These are phyloP conservation scores for Noccaea caerulescens DNA, from an alignment of 345 rosid genomes.

Conservation along the genomic window DNA sequence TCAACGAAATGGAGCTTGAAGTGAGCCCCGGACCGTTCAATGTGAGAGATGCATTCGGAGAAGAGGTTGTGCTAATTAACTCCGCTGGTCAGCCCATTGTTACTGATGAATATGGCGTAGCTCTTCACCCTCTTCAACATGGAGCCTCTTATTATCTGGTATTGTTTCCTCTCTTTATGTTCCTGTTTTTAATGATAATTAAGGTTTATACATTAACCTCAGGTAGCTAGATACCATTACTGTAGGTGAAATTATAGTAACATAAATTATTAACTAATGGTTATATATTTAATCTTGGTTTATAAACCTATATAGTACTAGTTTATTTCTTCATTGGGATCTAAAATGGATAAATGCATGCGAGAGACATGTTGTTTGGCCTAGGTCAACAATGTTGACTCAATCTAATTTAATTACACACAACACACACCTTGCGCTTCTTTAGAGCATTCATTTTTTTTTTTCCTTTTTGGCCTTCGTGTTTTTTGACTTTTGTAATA, in stretches of 20 bases:
- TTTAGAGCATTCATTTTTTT: constrained; percentile 39
- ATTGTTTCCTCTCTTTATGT: constrained; percentile 15
- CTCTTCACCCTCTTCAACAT: constrained; percentile 80
- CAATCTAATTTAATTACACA: constrained; percentile 39
- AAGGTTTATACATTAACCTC: constrained; percentile 12
- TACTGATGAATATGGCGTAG: constrained; percentile 82
- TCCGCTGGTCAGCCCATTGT: constrained; percentile 81
- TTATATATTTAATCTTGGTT: constrained; percentile 24
- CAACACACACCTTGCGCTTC: constrained; percentile 35
- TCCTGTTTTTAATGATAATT: background rate
- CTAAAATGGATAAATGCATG: constrained; percentile 51
- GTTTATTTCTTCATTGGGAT: constrained; percentile 47
- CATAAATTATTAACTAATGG: constrained; percentile 4
- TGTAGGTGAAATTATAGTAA: background rate
- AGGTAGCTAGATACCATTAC: constrained; percentile 29
- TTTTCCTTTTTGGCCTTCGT: constrained; percentile 43
- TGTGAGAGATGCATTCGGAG: constrained; percentile 88
- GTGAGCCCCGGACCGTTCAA: constrained; percentile 72
- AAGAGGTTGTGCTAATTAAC: constrained; percentile 68
- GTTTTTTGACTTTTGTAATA: constrained; percentile 45
- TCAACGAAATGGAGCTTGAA: constrained; percentile 89
- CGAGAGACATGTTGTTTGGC: constrained; percentile 52
- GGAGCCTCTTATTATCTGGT: constrained; percentile 87
- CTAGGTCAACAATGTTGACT: constrained; percentile 46
- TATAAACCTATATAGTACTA: constrained; percentile 7